A percentile compares a stretch with the other conserved stretches of the same genome.
Evolutionary conservation across 1,139 yeast genomes (phyloP).

Genomic region (Zygotorulaspora mrakii): DNA sequence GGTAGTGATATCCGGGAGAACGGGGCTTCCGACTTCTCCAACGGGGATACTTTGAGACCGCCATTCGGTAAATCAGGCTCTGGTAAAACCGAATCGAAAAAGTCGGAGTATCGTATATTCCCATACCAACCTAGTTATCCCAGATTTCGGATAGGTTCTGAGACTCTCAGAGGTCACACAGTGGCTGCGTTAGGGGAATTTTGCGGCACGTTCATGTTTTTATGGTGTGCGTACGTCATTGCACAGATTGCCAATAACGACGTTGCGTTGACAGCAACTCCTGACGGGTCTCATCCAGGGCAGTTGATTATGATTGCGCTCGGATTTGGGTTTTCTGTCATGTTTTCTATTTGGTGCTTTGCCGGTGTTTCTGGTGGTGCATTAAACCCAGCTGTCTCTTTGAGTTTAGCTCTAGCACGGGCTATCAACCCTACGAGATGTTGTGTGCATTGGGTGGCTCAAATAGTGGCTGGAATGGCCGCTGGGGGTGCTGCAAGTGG

Average conservation of each 20-base stretch:
- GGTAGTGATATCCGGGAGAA: constrained; percentile 3
- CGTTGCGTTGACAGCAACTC: constrained; percentile 41
- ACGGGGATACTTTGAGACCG: constrained; percentile 1
- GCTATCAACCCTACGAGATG: constrained; percentile 76
- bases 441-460: constrained; percentile 58
- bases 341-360: constrained; percentile 70
- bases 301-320: constrained; percentile 74
- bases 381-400: constrained; percentile 84
- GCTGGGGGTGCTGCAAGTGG: constrained; percentile 90
- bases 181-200: constrained; percentile 64
- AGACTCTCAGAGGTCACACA: constrained; percentile 47
- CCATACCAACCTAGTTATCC: constrained; percentile 16
- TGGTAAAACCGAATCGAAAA: constrained; percentile 1
- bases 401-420: constrained; percentile 63
- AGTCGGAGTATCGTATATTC: constrained; percentile 9
- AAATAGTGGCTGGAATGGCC: constrained; percentile 82
- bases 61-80: neutral
- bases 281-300: constrained; percentile 56
- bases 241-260: constrained; percentile 82
- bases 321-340: constrained; percentile 85
- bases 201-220: constrained; percentile 79
- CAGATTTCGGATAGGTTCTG: constrained; percentile 21
- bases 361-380: constrained; percentile 86
- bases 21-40: constrained; percentile 4
- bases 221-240: constrained; percentile 78